phyloP scores from a whole-genome alignment of 352 stramenopile species.

The Pythium pectinolyticum region DNA sequence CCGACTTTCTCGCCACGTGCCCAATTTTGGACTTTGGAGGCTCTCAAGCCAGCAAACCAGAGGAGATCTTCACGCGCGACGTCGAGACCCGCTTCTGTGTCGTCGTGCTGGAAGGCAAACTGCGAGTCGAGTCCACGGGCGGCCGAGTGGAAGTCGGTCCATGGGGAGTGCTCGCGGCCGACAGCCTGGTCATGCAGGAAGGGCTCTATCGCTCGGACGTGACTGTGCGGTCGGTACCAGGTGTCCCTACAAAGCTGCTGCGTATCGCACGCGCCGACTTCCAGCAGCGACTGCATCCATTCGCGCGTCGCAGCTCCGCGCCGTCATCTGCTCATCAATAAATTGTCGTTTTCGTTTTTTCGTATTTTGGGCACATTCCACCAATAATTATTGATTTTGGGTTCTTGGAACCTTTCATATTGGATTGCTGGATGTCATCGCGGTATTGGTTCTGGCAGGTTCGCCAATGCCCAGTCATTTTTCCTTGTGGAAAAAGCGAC shows the following conservation, averaged over 20 bases:
- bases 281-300: conserved; percentile 40
- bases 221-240: conserved; percentile 34
- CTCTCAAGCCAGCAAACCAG: conserved; percentile 7
- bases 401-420: background rate
- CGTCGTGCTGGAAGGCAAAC: conserved; percentile 38
- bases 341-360: no score
- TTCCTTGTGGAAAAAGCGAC: background rate
- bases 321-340: conserved; percentile 12
- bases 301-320: conserved; percentile 30
- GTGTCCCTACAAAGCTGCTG: conserved; percentile 27
- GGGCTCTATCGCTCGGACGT: conserved; percentile 41
- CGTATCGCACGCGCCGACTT: conserved; percentile 45
- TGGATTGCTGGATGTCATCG: background rate
- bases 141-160: conserved; percentile 34
- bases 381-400: background rate
- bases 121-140: conserved; percentile 32
- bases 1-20: conserved; percentile 32
- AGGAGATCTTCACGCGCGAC: conserved; percentile 31
- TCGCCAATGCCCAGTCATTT: conserved; percentile 26
- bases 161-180: conserved; percentile 38
- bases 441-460: conserved; percentile 12
- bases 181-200: conserved; percentile 46
- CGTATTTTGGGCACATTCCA: no score
- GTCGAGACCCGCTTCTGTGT: conserved; percentile 36
- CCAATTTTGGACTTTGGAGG: conserved; percentile 35